These are phyloP conservation scores for Pseudogymnoascus sp. DNA, from an alignment of 2,329 filamentous ascomycete species.

Conservation along the genomic window DNA sequence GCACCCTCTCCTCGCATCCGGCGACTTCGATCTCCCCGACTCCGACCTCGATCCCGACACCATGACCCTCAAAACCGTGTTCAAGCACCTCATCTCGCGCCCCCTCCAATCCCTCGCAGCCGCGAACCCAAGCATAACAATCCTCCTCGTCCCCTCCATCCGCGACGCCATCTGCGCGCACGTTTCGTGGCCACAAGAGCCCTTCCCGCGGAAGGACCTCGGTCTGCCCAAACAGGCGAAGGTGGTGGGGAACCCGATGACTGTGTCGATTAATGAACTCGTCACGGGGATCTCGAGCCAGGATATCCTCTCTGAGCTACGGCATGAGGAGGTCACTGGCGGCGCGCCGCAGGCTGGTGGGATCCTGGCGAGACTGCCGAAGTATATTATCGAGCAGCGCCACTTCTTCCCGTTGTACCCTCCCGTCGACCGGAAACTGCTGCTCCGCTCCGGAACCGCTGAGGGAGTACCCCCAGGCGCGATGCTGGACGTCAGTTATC, in stretches of 20 bases:
- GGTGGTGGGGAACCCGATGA: conserved; percentile 86
- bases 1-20: conserved; percentile 76
- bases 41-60: conserved; percentile 65
- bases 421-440: conserved; percentile 59
- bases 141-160: conserved; percentile 75
- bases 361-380: conserved; percentile 55
- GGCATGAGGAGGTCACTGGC: conserved; percentile 62
- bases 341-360: conserved; percentile 42
- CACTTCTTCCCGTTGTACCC: conserved; percentile 90
- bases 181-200: conserved; percentile 78
- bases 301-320: conserved; percentile 76
- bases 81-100: conserved; percentile 70
- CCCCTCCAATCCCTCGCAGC: conserved; percentile 64
- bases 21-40: conserved; percentile 70
- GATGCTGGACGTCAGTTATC: conserved; percentile 73
- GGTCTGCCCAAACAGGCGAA: conserved; percentile 70
- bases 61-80: conserved; percentile 73
- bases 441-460: conserved; percentile 57
- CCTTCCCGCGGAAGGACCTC: conserved; percentile 56
- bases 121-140: conserved; percentile 69
- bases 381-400: conserved; percentile 78
- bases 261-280: conserved; percentile 79
- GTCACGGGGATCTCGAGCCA: conserved; percentile 75
- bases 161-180: conserved; percentile 77
- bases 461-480: conserved; percentile 62